Evolutionary conservation across 441 rosid species (phyloP), one percentile per base, ranked within the genome.

Genomic region (Euphorbia schlechtendalii): DNA sequence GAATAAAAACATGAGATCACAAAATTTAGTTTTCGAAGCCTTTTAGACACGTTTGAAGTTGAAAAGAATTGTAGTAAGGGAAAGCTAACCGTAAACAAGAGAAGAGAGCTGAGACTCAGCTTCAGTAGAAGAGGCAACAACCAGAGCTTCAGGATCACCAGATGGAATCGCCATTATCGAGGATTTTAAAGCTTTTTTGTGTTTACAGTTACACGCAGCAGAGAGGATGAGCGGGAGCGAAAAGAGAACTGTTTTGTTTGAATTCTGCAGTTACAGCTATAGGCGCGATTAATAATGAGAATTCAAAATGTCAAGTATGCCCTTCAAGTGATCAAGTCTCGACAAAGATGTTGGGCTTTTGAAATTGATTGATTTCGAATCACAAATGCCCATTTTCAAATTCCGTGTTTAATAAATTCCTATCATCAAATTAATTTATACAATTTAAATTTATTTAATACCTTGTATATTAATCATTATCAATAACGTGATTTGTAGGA

Each of bases 101-200:
- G 90, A 78, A 14, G 92, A 72, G n/a, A 87, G 84, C 67, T 73
- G 83, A 60, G 93, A 92, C 30, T 83, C 96, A 22, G 83, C 65
- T 63, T 82, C 81, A 14, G 64, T 61, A 45, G 73, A 74, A 70
- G 71, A 25, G 53, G 73, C 61, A 51, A 66, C 65, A 22, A 66
- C 73, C 61, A 68, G 78, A 14, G 71, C 73, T 45, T 68, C 82
- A 49, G 57, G 18, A 43, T 62, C 77, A 49, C 78, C 68, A 18
- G 81, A 74, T 68, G 86, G 68, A 59, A 22, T 64, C 76, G 84
- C 85, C 97, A 88, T 90, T 64, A 68, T 18, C 12, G 49, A 60
- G 20, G 53, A 30, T 41, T 40, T 60, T 38, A 3, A 18, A 48
- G 21, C 22, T 52, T 18, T 14, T n/a, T 10, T 18, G 21, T 5